Base-by-base conservation (phyloP, 2,329 filamentous ascomycete genomes). In the Claviceps pazoutovae region DNA sequence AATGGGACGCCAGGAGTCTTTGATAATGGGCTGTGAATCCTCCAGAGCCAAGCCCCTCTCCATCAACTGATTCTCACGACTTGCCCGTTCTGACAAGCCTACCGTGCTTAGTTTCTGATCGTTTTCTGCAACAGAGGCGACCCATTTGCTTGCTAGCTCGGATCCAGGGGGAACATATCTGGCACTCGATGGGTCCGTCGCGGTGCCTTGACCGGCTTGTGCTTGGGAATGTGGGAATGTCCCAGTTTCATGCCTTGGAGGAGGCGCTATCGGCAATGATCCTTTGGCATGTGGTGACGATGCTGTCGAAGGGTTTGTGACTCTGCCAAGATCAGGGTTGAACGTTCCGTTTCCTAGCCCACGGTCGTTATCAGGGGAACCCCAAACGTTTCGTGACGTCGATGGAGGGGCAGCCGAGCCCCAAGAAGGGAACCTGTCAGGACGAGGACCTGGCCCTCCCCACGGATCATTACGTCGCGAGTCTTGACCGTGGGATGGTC, bases 301-400 rank as follows among this genome's bases (percentile, higher is more conserved):
- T 58, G 64, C 48, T 9, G 57, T 53, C 11, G 61, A 37, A 4
- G 72, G 64, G 50, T 71, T 69, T 13, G 75, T 67, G 17, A 74
- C 63, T 45, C 72, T 71, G 30, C 73, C 74, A 49, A 84, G 72
- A 57, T 81, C 79, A 13, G 79, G 74, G 52, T 78, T 80, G 60
- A 90, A 90, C 0, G 84, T 88, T 44, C 86, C 86, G 63, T 90
- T 90, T 3, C 86, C 86, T 19, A 90, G 79, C 11, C 79, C 82
- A 51, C 82, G 76, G 57, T 86, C 82, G 58, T 78, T 83, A 51
- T 80, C 79, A n/a, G 82, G 83, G 44, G 84, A 80, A 17, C 82
- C 85, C 86, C 86, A 90, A 17, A 89, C 83, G 61, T 84, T 87
- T 47, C 76, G 72, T 13, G 72, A 64, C 11, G 30, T 34, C 30